phyloP scores from a whole-genome alignment of 2,329 filamentous ascomycete species.

The Penicillium psychrosexuale region DNA sequence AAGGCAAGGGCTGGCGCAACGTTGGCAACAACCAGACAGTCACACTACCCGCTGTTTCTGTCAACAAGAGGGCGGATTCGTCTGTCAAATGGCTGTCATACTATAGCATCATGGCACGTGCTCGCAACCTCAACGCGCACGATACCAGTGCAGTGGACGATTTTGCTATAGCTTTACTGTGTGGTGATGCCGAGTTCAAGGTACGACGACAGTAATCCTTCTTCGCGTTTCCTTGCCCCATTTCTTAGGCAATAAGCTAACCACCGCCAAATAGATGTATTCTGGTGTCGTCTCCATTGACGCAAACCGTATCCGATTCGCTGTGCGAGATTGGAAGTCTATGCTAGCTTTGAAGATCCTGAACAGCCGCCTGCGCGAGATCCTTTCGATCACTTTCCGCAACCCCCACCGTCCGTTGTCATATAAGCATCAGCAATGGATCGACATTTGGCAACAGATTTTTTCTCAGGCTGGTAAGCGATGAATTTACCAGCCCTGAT shows the following conservation, averaged over 20 bases:
- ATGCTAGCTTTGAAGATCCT: conserved; percentile 85
- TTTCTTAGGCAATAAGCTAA: neutral
- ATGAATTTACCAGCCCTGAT: neutral
- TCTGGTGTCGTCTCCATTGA: conserved; percentile 84
- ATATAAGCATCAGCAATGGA: conserved; percentile 68
- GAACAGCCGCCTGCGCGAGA: conserved; percentile 68
- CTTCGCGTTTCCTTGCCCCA: neutral
- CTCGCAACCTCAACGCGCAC: conserved; percentile 78
- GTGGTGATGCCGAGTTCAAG: conserved; percentile 84
- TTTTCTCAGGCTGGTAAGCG: conserved; percentile 48
- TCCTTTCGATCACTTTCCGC: conserved; percentile 66
- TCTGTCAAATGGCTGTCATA: conserved; percentile 79
- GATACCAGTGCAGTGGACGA: conserved; percentile 79
- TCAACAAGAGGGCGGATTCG: conserved; percentile 66
- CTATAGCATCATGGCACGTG: conserved; percentile 92
- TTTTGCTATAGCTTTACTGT: conserved; percentile 77
- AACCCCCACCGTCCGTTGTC: conserved; percentile 45
- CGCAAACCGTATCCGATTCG: conserved; percentile 80
- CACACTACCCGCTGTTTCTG: conserved; percentile 79
- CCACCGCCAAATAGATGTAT: conserved; percentile 59
- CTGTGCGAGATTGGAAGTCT: conserved; percentile 82
- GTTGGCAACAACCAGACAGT: conserved; percentile 90
- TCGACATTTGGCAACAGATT: conserved; percentile 70
- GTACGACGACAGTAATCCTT: conserved; percentile 49
- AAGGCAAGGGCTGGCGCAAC: conserved; percentile 85